Base-by-base conservation (phyloP, 352 stramenopile species). In the Pythium aphanidermatum region DNA sequence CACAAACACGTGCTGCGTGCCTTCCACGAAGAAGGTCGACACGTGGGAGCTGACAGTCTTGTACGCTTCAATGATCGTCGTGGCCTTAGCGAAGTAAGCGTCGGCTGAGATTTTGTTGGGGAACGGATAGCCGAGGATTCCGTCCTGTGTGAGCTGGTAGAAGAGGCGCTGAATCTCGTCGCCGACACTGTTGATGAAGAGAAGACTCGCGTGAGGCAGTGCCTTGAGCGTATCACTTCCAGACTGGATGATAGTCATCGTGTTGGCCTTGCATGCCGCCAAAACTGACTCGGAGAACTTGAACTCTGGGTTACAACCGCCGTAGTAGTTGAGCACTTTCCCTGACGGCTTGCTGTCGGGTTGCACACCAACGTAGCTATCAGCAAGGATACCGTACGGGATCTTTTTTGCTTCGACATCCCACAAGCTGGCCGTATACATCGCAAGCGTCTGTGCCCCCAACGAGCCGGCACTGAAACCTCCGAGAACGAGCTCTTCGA, bases 311-410 rank as follows among this genome's bases (percentile, higher is more conserved):
- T 76, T 54, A 35, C 73, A 86, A 9, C 60, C 49, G 30, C 70
- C 71, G 39, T 74, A 81, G 60, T 69, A 84, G 28, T 65, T 65
- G 30, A 84, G 60, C 27, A 84, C 54, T 38, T 75, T 58, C 3
- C 64, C 69, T 23, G 57, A 69, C 9, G 60, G 44, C 23, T 63
- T 56, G 19, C 64, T 52, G 64, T 48, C 14, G 2, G 70, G 74
- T 5, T 83, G 30, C 17, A 81, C 74, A 19, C 68, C 74, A 1
- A 83, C 56, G 42, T 83, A 82, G 51, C 66, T 81, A 55, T 86
- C 74, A 0, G 55, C 66, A 7, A 86, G 60, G 16, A 86, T 52
- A 1, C 60, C 65, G 41, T 68, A 80, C 2, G 52, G 58, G 17
- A 71, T 77, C 14, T 46, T 57, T 12, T 69, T 77, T n/a, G 53